Evolutionary conservation across 2,329 filamentous ascomycete genomes (phyloP), one percentile per base, ranked within the genome.

Genomic region (Albifimbria verrucaria): DNA sequence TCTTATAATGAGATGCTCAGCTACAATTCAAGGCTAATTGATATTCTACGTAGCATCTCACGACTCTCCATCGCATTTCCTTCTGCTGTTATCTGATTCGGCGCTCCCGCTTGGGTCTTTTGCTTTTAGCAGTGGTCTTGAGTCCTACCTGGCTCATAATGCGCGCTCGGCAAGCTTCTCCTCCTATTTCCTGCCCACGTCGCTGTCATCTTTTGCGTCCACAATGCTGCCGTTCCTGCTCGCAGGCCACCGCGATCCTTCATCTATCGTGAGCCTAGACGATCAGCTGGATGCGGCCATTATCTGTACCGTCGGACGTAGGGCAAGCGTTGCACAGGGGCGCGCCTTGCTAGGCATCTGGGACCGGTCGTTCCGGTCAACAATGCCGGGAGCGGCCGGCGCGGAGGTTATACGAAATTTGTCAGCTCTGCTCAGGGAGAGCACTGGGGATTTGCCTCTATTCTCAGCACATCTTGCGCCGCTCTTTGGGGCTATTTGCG

Each of bases 21-120:
- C 44, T 18, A 6, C 24, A 17, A 25, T 25, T 9, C 41, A 7
- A n/a, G 41, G 21, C 47, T 18, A 24, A 32, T 46, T 61, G 41
- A 57, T 43, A 20, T 15, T 36, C 11, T 36, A n/a, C 44, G 15
- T 49, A 61, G 59, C 53, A 51, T 59, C 55, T 18, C 53, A 55
- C 10, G 54, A 62, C 9, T 51, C 59, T 18, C 54, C 68, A 7
- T 65, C 65, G 26, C 90, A 93, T 70, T 86, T 88, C 59, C 81
- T 92, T 36, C 82, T 93, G 26, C 78, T 94, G 3, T 84, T 93
- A 48, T 84, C 90, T 47, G 90, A 94, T 75, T 92, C 90, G 1
- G 88, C 89, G 15, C 82, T 94, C 2, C 90, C 90, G 1, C 78
- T 94, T 0, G 90, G 90, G 53, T 90, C 89, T n/a, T 94, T 94